Conservation (phyloP, 1,139 yeast genomes). For the Yamadazyma pseudoaaseri region DNA sequence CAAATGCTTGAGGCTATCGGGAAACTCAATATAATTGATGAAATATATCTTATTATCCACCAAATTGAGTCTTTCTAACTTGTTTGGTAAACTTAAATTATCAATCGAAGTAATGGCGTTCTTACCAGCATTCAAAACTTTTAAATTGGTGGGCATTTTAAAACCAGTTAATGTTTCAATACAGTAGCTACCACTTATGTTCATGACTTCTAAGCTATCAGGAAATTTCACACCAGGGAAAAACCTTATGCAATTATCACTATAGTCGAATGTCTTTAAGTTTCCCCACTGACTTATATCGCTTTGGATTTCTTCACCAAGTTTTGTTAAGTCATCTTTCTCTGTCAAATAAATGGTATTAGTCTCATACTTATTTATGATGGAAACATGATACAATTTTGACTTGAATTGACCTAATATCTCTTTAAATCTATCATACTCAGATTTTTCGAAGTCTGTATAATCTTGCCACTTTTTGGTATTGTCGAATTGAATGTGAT, state of each 20-base stretch:
- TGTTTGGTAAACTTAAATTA: conserved; percentile 33
- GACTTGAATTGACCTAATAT: conserved; percentile 24
- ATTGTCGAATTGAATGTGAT: conserved; percentile 36
- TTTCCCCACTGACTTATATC: conserved; percentile 39
- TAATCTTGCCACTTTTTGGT: conserved; percentile 36
- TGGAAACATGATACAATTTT: conserved; percentile 39
- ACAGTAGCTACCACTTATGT: conserved; percentile 42
- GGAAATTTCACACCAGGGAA: conserved; percentile 44
- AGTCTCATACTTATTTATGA: conserved; percentile 38
- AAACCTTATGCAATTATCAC: conserved; percentile 37
- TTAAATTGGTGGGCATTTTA: conserved; percentile 37
- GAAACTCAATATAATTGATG: conserved; percentile 41
- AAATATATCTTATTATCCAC: conserved; percentile 42
- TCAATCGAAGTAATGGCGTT: conserved; percentile 39
- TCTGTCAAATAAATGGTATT: conserved; percentile 37
- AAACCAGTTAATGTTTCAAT: conserved; percentile 43
- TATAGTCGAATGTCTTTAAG: conserved; percentile 36
- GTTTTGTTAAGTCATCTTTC: conserved; percentile 28
- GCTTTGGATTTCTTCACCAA: conserved; percentile 40
- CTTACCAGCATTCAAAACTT: conserved; percentile 31
- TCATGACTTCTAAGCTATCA: conserved; percentile 35
- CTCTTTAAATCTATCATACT: conserved; percentile 26
- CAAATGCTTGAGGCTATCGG: conserved; percentile 27
- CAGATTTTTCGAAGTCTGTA: conserved; percentile 22
- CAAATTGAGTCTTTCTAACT: conserved; percentile 33